A percentile compares a stretch with the other conserved stretches of the same genome.
These are phyloP conservation scores for Neurospora sp. DNA, from an alignment of 495 filamentous ascomycete genomes.

Conservation along the genomic window DNA sequence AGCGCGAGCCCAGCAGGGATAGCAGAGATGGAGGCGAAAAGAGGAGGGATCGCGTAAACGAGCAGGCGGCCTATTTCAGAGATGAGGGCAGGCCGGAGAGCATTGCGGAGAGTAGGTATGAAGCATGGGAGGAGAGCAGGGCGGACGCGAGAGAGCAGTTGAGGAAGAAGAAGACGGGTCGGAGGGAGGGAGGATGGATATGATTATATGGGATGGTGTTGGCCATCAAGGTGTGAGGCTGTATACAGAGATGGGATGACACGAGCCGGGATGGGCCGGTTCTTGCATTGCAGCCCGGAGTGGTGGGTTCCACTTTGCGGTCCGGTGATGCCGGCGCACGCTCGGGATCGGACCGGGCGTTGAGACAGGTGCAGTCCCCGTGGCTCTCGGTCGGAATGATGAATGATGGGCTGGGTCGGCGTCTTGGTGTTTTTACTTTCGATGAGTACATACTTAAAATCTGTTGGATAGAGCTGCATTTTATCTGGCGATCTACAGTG, in stretches of 20 bases:
- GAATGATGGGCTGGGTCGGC: neutral
- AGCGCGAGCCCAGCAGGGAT: neutral
- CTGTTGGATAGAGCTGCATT: neutral
- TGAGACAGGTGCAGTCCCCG: neutral
- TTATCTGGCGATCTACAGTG: neutral
- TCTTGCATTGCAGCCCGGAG: neutral
- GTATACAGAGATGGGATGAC: neutral
- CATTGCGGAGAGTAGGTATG: neutral
- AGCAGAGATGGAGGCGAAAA: neutral
- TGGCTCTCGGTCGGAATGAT: neutral
- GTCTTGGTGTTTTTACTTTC: neutral
- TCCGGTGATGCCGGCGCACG: neutral
- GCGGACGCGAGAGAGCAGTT: neutral
- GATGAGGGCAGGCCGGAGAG: neutral
- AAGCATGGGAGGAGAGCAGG: neutral
- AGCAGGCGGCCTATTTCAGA: neutral
- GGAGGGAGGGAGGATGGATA: neutral
- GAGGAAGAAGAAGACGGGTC: neutral
- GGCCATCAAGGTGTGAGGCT: neutral
- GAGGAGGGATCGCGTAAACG: neutral
- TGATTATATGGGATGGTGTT: neutral
- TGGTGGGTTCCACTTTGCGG: neutral
- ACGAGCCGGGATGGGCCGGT: neutral
- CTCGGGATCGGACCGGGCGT: neutral
- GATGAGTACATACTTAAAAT: neutral